Percentiles rank a stretch among this genome's conserved stretches.
phyloP scores from a whole-genome alignment of 805 yeast genomes.

The Hanseniaspora jakobsenii region DNA sequence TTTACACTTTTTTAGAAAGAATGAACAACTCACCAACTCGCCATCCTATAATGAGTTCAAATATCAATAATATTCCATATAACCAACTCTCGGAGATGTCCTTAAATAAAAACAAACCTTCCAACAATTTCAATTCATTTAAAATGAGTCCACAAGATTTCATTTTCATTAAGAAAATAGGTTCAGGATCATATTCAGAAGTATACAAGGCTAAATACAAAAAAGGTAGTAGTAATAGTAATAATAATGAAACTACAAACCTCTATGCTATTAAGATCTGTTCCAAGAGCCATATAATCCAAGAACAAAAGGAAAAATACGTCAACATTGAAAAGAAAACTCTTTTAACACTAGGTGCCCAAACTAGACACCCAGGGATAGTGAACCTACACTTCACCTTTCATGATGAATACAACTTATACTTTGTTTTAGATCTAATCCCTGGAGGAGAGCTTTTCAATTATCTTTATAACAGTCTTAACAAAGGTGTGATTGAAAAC shows the following conservation, averaged over 20 bases:
- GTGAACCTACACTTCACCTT: slow-evolving; percentile 86
- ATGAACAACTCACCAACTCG: too few relatives aligned
- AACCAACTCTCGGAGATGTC: too few relatives aligned
- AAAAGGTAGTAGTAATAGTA: slow-evolving; percentile 31
- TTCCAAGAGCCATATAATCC: slow-evolving; percentile 82
- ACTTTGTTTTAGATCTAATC: slow-evolving; percentile 88
- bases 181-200: slow-evolving; percentile 93
- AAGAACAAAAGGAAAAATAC: slow-evolving; percentile 87
- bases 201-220: slow-evolving; percentile 73
- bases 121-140: not conserved
- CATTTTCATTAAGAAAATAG: slow-evolving; percentile 36
- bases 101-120: not conserved
- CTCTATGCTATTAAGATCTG: slow-evolving; percentile 78
- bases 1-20: too few relatives aligned
- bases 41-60: too few relatives aligned
- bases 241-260: not conserved
- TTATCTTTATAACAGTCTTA: slow-evolving; percentile 39
- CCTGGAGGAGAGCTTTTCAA: slow-evolving; percentile 87
- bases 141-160: slow-evolving; percentile 29
- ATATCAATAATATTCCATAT: too few relatives aligned
- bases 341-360: slow-evolving; percentile 47
- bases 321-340: slow-evolving; percentile 92
- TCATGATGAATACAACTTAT: slow-evolving; percentile 78
- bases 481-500: slow-evolving; percentile 58
- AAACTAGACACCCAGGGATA: slow-evolving; percentile 86